Evolutionary conservation across 768 basidiomycete genomes (phyloP).

Genomic region (Piloderma croceum): DNA sequence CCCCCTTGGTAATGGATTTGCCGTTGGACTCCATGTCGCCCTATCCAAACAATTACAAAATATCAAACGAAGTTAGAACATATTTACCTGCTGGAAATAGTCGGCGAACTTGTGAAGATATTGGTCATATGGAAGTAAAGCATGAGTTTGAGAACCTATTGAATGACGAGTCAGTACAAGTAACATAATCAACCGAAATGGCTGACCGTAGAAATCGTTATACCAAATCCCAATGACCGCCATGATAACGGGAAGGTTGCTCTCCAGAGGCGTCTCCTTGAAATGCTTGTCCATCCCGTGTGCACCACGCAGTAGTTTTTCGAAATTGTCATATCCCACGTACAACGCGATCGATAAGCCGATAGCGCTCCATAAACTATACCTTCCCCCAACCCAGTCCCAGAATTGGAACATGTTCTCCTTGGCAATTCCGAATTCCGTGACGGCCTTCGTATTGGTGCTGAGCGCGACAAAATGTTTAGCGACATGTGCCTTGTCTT

Average conservation of each 20-base stretch:
- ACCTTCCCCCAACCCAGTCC: constrained; percentile 99
- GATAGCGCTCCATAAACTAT: constrained; percentile 98
- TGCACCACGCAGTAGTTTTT: constrained; percentile 82
- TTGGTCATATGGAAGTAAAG: constrained; percentile 95
- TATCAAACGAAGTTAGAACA: background rate
- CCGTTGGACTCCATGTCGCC: constrained; percentile 99
- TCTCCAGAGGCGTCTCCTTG: constrained; percentile 77
- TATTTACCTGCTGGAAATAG: constrained; percentile 89
- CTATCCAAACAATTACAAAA: constrained; percentile 22
- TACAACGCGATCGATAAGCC: constrained; percentile 91
- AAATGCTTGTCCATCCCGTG: constrained; percentile 99
- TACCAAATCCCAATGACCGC: constrained; percentile 95
- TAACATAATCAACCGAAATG: background rate
- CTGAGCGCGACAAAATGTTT: constrained; percentile 99
- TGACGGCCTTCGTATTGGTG: constrained; percentile 92
- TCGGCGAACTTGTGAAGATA: constrained; percentile 99
- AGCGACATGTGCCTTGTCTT: constrained; percentile 87
- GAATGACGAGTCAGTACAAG: constrained; percentile 1
- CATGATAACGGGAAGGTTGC: constrained; percentile 88
- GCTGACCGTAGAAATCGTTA: constrained; percentile 87
- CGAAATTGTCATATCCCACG: constrained; percentile 93
- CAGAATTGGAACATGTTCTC: constrained; percentile 99
- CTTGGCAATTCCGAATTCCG: constrained; percentile 84
- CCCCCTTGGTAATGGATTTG: constrained; percentile 92
- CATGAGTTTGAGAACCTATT: constrained; percentile 86